Base-by-base conservation (phyloP, 148 eudicot genomes). In the Cornus kousa region DNA sequence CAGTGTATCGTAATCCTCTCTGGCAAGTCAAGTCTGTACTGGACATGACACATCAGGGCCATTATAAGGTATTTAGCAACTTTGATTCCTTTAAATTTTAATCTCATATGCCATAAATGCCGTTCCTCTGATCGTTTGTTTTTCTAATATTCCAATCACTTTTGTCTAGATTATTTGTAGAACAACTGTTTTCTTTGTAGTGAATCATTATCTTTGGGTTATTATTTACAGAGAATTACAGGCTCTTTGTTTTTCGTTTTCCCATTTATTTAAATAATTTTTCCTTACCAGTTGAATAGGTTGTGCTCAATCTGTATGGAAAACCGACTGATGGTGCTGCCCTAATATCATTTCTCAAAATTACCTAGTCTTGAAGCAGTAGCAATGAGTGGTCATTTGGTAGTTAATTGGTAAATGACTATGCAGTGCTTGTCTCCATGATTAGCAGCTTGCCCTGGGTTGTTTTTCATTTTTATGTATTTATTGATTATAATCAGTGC, bases 11-110 rank as follows among this genome's bases (percentile, higher is more conserved):
- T 19, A 90, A 90, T 85, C 93, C 93, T 68, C 75, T 90, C 22
- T 90, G 93, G 93, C 93, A 90, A 81, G 91, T 90, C 64, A 87
- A 88, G 76, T 85, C 85, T 59, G 93, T 83, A 23, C 84, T 90
- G 7, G 90, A 90, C 24, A 82, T 83, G 93, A 85, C 86, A 79
- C 93, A 90, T 77, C 80, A 57, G 19, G 93, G 78, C 4, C 87
- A 88, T 59, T 88, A 90, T 70, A 88, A 85, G 91, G 91, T 90
- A 20, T 71, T 37, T 55, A 24, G 40, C 55, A 40, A 73, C 23
- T 22, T 2, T 23, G 43, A 20, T 8, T 67, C 46, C 12, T 31
- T 14, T 9, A 22, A 4, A 23, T 9, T 48, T 68, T 35, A 68
- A n/a, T 53, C 20, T 68, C n/a, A 70, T 31, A 9, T 77, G 8